These are phyloP conservation scores for Glycine soja DNA, from an alignment of 306 rosid species.

Conservation along the genomic window DNA sequence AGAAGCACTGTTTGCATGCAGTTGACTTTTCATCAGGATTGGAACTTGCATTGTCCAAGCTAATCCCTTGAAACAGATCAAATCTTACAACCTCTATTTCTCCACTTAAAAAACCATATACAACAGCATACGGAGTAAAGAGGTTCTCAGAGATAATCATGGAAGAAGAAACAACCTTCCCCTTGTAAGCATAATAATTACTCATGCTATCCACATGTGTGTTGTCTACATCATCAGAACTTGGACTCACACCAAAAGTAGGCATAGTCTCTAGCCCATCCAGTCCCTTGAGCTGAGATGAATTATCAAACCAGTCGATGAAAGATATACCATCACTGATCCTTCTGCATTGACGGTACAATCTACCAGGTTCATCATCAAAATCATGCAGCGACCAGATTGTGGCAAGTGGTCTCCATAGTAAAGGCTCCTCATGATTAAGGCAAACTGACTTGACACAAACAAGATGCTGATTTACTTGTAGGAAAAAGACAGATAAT, in stretches of 20 bases:
- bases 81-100: slow-evolving; percentile 76
- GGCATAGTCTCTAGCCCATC: slow-evolving; percentile 47
- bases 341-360: slow-evolving; percentile 58
- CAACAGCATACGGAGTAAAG: slow-evolving; percentile 70
- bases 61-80: slow-evolving; percentile 68
- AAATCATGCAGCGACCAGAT: slow-evolving; percentile 61
- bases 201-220: slow-evolving; percentile 28
- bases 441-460: slow-evolving; percentile 73
- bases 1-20: slow-evolving; percentile 63
- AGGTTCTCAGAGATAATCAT: slow-evolving; percentile 77
- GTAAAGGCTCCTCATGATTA: slow-evolving; percentile 68
- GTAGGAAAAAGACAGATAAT: slow-evolving; percentile 59
- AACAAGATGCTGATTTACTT: slow-evolving; percentile 60
- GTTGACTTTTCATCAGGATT: slow-evolving; percentile 53
- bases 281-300: slow-evolving; percentile 45
- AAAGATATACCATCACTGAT: slow-evolving; percentile 59
- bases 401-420: slow-evolving; percentile 75
- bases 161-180: slow-evolving; percentile 68
- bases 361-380: slow-evolving; percentile 54
- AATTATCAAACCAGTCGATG: slow-evolving; percentile 59
- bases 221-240: slow-evolving; percentile 47
- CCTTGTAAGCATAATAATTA: slow-evolving; percentile 53
- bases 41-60: slow-evolving; percentile 59
- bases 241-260: slow-evolving; percentile 46
- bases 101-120: slow-evolving; percentile 82